Evolutionary conservation across 1,139 yeast species (phyloP).

Genomic region (Hyphopichia fennica): DNA sequence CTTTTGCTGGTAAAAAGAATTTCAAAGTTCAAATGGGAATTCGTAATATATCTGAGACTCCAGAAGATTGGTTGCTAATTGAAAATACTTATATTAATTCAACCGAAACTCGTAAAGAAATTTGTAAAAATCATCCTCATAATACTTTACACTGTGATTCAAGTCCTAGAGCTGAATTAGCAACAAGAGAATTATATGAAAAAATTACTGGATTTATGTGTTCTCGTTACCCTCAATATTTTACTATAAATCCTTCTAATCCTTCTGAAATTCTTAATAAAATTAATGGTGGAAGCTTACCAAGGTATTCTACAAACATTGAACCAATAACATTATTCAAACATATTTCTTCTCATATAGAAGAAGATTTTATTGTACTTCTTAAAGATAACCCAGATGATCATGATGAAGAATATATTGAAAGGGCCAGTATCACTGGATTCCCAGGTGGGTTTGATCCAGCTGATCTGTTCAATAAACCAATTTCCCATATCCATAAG

Average conservation of each 20-base stretch:
- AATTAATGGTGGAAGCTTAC: conserved; percentile 30
- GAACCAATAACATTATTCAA: conserved; percentile 21
- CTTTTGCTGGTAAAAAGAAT: conserved; percentile 39
- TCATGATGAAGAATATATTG: conserved; percentile 33
- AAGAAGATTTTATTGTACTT: conserved; percentile 41
- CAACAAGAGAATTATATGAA: conserved; percentile 36
- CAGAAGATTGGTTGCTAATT: conserved; percentile 39
- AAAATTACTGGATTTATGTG: conserved; percentile 25
- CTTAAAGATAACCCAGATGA: conserved; percentile 35
- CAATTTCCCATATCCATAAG: conserved; percentile 38
- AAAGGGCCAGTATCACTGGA: conserved; percentile 37
- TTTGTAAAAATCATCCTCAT: conserved; percentile 15
- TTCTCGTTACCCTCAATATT: conserved; percentile 36
- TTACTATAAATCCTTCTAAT: conserved; percentile 14
- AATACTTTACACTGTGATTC: conserved; percentile 23
- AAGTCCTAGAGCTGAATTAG: conserved; percentile 18
- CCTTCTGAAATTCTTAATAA: conserved; percentile 18
- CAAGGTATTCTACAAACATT: conserved; percentile 14
- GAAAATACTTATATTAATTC: conserved; percentile 34
- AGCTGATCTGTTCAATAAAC: conserved; percentile 28
- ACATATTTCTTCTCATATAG: conserved; percentile 30
- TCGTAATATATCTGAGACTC: conserved; percentile 26
- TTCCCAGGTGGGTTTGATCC: conserved; percentile 49
- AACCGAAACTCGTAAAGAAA: conserved; percentile 20
- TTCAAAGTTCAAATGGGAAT: conserved; percentile 42